Percentiles rank a stretch among this genome's conserved stretches.
These are phyloP conservation scores for Citrus mangshanensis DNA, from an alignment of 345 rosid genomes.

Conservation along the genomic window DNA sequence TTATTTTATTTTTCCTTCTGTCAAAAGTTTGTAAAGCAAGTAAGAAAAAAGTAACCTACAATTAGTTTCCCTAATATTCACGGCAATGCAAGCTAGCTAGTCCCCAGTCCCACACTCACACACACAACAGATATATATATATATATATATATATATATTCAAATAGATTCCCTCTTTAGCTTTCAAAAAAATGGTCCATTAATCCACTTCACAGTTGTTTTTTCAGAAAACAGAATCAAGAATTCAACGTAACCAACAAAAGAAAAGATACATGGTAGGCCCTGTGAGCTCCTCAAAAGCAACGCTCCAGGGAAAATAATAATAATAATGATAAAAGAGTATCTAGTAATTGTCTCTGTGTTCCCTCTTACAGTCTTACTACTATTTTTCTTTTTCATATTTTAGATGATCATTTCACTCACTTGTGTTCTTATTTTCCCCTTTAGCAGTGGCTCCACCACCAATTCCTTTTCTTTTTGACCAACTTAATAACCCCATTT, in stretches of 20 bases:
- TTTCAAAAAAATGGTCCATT: slow-evolving; percentile 2
- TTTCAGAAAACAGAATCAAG: slow-evolving; percentile 20
- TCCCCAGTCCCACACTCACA: not conserved
- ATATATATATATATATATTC: slow-evolving; percentile 3
- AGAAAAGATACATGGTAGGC: slow-evolving; percentile 17
- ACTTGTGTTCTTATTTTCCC: not conserved
- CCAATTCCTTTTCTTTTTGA: slow-evolving; percentile 9
- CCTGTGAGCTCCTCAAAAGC: slow-evolving; percentile 39
- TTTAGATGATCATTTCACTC: not conserved
- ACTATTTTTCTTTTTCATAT: not conserved
- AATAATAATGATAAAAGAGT: not conserved
- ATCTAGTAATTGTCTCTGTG: slow-evolving; percentile 25
- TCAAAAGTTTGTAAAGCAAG: slow-evolving; percentile 3
- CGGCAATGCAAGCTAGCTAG: slow-evolving; percentile 11
- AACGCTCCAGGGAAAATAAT: slow-evolving; percentile 12
- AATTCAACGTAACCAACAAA: slow-evolving; percentile 25
- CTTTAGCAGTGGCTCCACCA: slow-evolving; percentile 15
- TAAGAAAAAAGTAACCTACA: not conserved
- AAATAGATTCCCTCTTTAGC: slow-evolving; percentile 32
- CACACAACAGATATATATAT: too few species aligned
- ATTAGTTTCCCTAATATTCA: slow-evolving; percentile 17
- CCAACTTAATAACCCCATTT: slow-evolving; percentile 12
- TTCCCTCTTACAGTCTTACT: not conserved
- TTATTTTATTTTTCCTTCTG: not conserved
- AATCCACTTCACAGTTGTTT: not conserved